Evolutionary conservation across 768 basidiomycete species (phyloP).

Genomic region (Boletus subparvulus): DNA sequence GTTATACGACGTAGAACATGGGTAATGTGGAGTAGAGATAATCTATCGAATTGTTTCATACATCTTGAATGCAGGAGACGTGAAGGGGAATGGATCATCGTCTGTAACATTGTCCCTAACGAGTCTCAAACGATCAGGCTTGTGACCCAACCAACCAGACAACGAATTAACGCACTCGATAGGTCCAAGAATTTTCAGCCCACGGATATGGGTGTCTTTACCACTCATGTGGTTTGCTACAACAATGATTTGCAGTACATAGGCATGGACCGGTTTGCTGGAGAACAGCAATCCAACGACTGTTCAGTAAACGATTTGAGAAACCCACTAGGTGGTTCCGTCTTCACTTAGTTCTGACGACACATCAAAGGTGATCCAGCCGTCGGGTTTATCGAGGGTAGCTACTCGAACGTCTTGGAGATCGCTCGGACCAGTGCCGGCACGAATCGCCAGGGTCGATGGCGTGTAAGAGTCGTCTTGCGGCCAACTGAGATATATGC

Average conservation of each 20-base stretch:
- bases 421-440: slow-evolving; percentile 89
- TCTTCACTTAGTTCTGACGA: slow-evolving; percentile 79
- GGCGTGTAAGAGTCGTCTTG: slow-evolving; percentile 98
- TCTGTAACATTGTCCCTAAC: slow-evolving; percentile 45
- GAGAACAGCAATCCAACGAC: neutral
- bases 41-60: slow-evolving; percentile 72
- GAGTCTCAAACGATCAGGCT: slow-evolving; percentile 2
- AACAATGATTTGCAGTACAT: slow-evolving; percentile 87
- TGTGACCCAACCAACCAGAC: neutral
- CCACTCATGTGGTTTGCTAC: slow-evolving; percentile 97
- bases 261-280: slow-evolving; percentile 86
- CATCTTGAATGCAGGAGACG: slow-evolving; percentile 64
- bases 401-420: slow-evolving; percentile 88
- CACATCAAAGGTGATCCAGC: slow-evolving; percentile 89
- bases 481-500: slow-evolving; percentile 74
- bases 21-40: slow-evolving; percentile 23
- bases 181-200: slow-evolving; percentile 83
- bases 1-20: slow-evolving; percentile 29
- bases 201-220: slow-evolving; percentile 97
- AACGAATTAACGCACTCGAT: slow-evolving; percentile 54
- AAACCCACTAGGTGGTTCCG: slow-evolving; percentile 71
- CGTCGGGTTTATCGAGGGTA: slow-evolving; percentile 86
- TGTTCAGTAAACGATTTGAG: neutral
- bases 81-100: slow-evolving; percentile 75
- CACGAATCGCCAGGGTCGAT: slow-evolving; percentile 83